Percentiles rank a stretch among this genome's conserved stretches.
Evolutionary conservation across 2,329 filamentous ascomycete genomes (phyloP).

Genomic region (Chaetoscypha palmicola): DNA sequence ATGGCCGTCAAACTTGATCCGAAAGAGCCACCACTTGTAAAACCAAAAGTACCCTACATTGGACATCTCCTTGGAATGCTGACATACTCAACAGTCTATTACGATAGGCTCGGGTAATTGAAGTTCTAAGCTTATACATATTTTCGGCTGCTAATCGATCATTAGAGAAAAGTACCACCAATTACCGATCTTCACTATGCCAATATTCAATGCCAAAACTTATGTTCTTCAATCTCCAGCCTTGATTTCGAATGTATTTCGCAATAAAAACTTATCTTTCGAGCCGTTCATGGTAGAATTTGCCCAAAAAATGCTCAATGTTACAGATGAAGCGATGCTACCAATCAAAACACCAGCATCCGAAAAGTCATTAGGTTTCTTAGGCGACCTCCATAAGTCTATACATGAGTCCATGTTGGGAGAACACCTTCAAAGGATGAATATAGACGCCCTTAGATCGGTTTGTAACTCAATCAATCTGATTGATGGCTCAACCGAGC

Average conservation of each 20-base stretch:
- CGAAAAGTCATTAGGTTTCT: constrained; percentile 26
- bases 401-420: constrained; percentile 32
- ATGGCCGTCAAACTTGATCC: constrained; percentile 20
- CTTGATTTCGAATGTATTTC: constrained; percentile 35
- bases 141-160: neutral
- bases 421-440: constrained; percentile 33
- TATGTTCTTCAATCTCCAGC: constrained; percentile 39
- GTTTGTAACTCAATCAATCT: constrained; percentile 29
- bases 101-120: constrained; percentile 33
- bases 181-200: constrained; percentile 38
- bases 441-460: constrained; percentile 31
- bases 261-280: constrained; percentile 37
- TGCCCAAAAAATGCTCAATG: constrained; percentile 32
- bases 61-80: constrained; percentile 40
- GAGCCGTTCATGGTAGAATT: constrained; percentile 36
- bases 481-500: constrained; percentile 22
- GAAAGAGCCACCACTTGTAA: constrained; percentile 38
- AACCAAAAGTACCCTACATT: constrained; percentile 36
- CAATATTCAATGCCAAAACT: constrained; percentile 37
- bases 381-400: constrained; percentile 28
- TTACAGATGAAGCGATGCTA: constrained; percentile 28
- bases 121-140: constrained; percentile 1
- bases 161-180: constrained; percentile 23
- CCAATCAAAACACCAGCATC: constrained; percentile 25
- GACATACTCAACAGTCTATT: constrained; percentile 31